These are phyloP conservation scores for Entonaema liquescens DNA, from an alignment of 495 filamentous ascomycete species.

Conservation along the genomic window DNA sequence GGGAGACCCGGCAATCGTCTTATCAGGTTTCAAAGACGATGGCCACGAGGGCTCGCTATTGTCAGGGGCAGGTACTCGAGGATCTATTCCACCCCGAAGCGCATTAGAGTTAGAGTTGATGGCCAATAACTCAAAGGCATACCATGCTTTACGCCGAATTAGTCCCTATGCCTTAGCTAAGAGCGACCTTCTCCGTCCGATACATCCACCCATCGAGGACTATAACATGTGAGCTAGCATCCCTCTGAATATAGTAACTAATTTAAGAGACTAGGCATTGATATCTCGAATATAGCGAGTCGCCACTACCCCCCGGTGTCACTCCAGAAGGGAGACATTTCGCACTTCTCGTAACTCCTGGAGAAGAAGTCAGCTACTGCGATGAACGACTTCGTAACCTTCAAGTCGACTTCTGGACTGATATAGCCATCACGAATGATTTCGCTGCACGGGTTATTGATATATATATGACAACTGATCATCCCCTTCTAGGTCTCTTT, in stretches of 20 bases:
- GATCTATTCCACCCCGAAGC: not conserved
- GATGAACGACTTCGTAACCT: slow-evolving; percentile 38
- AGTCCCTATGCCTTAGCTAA: slow-evolving; percentile 9
- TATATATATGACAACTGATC: slow-evolving; percentile 43
- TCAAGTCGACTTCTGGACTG: slow-evolving; percentile 36
- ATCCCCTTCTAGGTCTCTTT: slow-evolving; percentile 39
- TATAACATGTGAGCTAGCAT: not conserved
- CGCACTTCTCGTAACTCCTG: slow-evolving; percentile 7
- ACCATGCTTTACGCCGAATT: slow-evolving; percentile 11
- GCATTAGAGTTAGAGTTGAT: slow-evolving; percentile 26
- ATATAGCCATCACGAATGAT: slow-evolving; percentile 19
- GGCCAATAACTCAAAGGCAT: slow-evolving; percentile 12
- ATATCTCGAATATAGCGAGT: not conserved
- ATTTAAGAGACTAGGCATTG: not conserved
- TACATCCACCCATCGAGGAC: not conserved
- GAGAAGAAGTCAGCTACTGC: slow-evolving; percentile 24
- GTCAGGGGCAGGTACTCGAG: not conserved
- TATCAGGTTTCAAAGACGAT: slow-evolving; percentile 9
- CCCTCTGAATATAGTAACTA: not conserved
- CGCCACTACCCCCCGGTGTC: not conserved
- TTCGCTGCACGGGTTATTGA: slow-evolving; percentile 38
- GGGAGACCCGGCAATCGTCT: not conserved
- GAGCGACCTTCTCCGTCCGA: slow-evolving; percentile 21
- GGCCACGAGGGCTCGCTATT: not conserved
- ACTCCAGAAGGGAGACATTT: slow-evolving; percentile 6